phyloP scores from a whole-genome alignment of 768 basidiomycete genomes.

The Psilocybe subaeruginosa region DNA sequence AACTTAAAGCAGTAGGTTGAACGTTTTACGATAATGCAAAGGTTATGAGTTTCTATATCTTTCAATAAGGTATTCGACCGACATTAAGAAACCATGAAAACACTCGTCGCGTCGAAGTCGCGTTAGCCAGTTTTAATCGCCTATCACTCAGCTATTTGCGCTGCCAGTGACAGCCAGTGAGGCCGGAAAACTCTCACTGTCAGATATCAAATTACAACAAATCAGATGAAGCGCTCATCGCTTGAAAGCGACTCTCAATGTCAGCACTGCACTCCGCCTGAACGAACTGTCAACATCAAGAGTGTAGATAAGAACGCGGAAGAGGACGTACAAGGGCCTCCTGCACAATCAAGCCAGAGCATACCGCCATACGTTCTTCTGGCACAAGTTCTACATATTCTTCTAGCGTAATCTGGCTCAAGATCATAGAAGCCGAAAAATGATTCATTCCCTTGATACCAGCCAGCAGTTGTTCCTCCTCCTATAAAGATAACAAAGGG shows the following conservation, averaged over 20 bases:
- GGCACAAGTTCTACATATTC: slow-evolving; percentile 56
- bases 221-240: slow-evolving; percentile 14
- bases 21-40: too few species aligned
- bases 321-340: slow-evolving; percentile 54
- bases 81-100: too few species aligned
- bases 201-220: too few species aligned
- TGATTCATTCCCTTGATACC: slow-evolving; percentile 65
- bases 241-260: slow-evolving; percentile 18
- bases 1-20: too few species aligned
- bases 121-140: too few species aligned
- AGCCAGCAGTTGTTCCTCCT: slow-evolving; percentile 58
- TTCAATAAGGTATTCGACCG: too few species aligned
- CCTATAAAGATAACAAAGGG: slow-evolving; percentile 37
- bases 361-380: slow-evolving; percentile 48
- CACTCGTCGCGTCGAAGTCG: too few species aligned
- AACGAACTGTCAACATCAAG: neutral
- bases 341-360: slow-evolving; percentile 49
- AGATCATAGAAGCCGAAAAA: slow-evolving; percentile 68
- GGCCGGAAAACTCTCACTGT: too few species aligned
- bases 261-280: slow-evolving; percentile 24
- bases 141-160: too few species aligned
- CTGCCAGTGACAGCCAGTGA: too few species aligned
- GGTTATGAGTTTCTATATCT: too few species aligned
- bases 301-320: neutral
- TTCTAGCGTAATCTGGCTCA: slow-evolving; percentile 55